Base-by-base conservation (phyloP, 306 rosid genomes). In the Casuarina cunninghamiana region DNA sequence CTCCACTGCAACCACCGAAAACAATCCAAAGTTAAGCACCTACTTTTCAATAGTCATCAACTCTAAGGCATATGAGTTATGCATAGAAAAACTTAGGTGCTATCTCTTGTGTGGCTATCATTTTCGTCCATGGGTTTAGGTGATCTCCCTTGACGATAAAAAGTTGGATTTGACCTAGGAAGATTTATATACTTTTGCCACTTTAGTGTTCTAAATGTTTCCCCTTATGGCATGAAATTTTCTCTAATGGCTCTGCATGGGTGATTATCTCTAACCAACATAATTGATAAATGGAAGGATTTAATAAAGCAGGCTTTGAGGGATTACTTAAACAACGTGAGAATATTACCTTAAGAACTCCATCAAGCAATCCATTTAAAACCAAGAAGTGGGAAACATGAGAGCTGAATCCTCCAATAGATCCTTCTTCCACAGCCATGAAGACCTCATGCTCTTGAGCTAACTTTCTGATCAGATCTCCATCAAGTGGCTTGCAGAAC, bases 331-430 rank as follows among this genome's bases (percentile, higher is more conserved):
- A 19, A 69, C 6, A 45, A 21, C 3, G 46, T 48, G 13, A 51
- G 43, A 21, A 10, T 10, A 68, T 49, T 74, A 88, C 96, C 96
- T 88, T 90, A 13, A 90, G 89, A 13, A 84, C 87, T 10, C 91
- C 87, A 84, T 91, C 90, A 9, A 91, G 89, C 19, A 88, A 58
- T 62, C 93, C 96, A 66, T 82, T 81, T 17, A 91, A 45, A 61
- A 73, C 63, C 17, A 90, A 82, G 82, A 84, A 91, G 16, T 87
- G 89, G 50, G 93, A 85, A 79, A 88, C 93, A 75, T 91, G 96
- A 79, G 96, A 85, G 81, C 93, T 78, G 68, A 91, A 91, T 51
- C 93, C 96, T 69, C 93, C 93, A 11, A 90, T 75, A 1, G 93
- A 87, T 48, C 96, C 96, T 69, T 90, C 96, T 82, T 90, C 96